phyloP scores from a whole-genome alignment of 805 yeast genomes.

The Zygosaccharomyces gambellarensis region DNA sequence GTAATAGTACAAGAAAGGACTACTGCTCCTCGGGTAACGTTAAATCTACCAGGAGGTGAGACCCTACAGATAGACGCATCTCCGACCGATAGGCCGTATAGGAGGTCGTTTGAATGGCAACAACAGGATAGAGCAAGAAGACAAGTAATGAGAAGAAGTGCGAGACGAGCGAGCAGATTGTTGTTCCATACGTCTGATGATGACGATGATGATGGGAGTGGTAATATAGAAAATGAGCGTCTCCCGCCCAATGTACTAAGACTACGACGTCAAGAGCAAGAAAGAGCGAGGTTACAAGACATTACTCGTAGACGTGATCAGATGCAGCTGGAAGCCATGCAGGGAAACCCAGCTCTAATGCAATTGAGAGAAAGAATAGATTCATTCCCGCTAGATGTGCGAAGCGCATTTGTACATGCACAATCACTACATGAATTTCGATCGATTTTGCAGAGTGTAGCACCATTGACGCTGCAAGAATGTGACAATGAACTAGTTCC shows the following conservation, averaged over 20 bases:
- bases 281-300: slow-evolving; percentile 7
- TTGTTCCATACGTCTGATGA: slow-evolving; percentile 11
- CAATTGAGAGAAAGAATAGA: slow-evolving; percentile 16
- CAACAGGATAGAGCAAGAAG: slow-evolving; percentile 16
- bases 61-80: slow-evolving; percentile 20
- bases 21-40: slow-evolving; percentile 19
- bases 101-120: slow-evolving; percentile 29
- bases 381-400: slow-evolving; percentile 19
- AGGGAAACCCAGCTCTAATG: slow-evolving; percentile 11
- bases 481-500: slow-evolving; percentile 19
- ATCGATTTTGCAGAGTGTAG: slow-evolving; percentile 18
- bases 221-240: background rate
- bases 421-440: slow-evolving; percentile 23
- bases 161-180: slow-evolving; percentile 15
- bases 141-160: slow-evolving; percentile 18
- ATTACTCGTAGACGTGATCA: slow-evolving; percentile 10
- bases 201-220: slow-evolving; percentile 8
- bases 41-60: slow-evolving; percentile 30
- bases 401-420: slow-evolving; percentile 27
- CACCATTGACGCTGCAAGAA: slow-evolving; percentile 22
- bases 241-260: slow-evolving; percentile 10
- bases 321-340: slow-evolving; percentile 3
- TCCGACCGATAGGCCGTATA: slow-evolving; percentile 23
- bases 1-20: slow-evolving; percentile 31
- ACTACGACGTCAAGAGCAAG: slow-evolving; percentile 12